Evolutionary conservation across 202 grass and related monocot genomes (phyloP).

Genomic region (Digitaria exilis): DNA sequence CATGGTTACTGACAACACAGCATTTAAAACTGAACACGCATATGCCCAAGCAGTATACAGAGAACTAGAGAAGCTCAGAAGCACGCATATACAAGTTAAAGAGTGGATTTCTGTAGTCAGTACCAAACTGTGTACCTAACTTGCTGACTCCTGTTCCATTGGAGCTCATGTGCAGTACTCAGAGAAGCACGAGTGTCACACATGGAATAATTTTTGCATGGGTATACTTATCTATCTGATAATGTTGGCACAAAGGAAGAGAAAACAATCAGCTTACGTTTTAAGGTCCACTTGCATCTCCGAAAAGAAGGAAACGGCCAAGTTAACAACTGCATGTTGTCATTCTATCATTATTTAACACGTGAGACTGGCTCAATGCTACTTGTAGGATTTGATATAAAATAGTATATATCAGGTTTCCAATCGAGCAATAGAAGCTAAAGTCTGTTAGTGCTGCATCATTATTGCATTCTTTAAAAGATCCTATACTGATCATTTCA

Average conservation of each 20-base stretch:
- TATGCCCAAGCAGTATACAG: not conserved
- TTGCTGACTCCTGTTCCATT: constrained; percentile 32
- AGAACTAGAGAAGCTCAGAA: too few species aligned
- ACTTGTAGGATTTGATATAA: constrained; percentile 21
- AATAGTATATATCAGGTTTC: not conserved
- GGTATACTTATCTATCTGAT: not conserved
- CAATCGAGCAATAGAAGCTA: not conserved
- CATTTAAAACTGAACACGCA: constrained; percentile 14
- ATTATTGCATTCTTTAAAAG: not conserved
- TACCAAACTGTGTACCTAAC: constrained; percentile 22
- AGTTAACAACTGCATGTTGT: not conserved
- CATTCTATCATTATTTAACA: not conserved
- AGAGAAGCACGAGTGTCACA: not conserved
- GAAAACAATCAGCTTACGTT: not conserved
- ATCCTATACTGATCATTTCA: not conserved
- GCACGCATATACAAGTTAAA: not conserved
- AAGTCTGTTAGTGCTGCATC: not conserved
- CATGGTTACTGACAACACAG: not conserved
- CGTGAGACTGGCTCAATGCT: not conserved
- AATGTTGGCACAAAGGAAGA: not conserved
- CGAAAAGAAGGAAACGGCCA: not conserved
- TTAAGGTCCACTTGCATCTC: constrained; percentile 20
- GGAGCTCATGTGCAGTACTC: constrained; percentile 23
- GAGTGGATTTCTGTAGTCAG: not conserved
- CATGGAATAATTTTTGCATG: constrained; percentile 4